Percentiles rank a stretch among this genome's conserved stretches.
Evolutionary conservation across 768 basidiomycete genomes (phyloP).

Genomic region (Nidula microcarpa): DNA sequence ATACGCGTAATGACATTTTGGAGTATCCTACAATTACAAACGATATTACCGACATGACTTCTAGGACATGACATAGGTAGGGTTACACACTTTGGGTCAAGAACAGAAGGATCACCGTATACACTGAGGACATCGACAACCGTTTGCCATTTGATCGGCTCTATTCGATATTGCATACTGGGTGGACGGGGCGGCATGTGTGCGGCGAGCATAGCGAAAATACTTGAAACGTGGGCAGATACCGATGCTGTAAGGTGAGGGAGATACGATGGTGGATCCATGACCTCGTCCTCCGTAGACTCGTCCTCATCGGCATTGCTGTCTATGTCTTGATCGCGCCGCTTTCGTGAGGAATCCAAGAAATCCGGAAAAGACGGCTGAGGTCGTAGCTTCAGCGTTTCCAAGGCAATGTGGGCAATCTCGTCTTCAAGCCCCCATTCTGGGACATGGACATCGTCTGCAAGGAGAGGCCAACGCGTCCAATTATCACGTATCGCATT

Average conservation of each 20-base stretch:
- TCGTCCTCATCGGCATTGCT: conserved; percentile 16
- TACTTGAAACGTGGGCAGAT: conserved; percentile 41
- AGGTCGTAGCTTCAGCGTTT: conserved; percentile 22
- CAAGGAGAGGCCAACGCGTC: conserved; percentile 76
- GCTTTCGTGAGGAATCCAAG: neutral
- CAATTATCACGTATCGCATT: conserved; percentile 42
- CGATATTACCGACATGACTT: no score
- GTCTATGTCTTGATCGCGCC: conserved; percentile 5
- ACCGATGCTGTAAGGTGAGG: conserved; percentile 39
- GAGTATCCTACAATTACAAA: no score
- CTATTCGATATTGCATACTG: conserved; percentile 63
- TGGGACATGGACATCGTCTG: conserved; percentile 57
- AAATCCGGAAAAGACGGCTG: conserved; percentile 10
- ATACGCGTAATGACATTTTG: no score
- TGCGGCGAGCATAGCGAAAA: conserved; percentile 51
- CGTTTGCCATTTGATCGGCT: conserved; percentile 59
- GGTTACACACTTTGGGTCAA: conserved; percentile 32
- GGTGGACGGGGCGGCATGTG: conserved; percentile 53
- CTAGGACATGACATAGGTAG: no score
- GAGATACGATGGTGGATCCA: conserved; percentile 22
- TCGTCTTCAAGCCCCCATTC: conserved; percentile 75
- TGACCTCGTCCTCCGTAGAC: conserved; percentile 15
- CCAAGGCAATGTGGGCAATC: conserved; percentile 43
- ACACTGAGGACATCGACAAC: conserved; percentile 43
- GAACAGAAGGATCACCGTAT: conserved; percentile 27